Percentiles rank a stretch among this genome's conserved stretches.
These are phyloP conservation scores for Ephemerocybe angulata DNA, from an alignment of 768 basidiomycete species.

Conservation along the genomic window DNA sequence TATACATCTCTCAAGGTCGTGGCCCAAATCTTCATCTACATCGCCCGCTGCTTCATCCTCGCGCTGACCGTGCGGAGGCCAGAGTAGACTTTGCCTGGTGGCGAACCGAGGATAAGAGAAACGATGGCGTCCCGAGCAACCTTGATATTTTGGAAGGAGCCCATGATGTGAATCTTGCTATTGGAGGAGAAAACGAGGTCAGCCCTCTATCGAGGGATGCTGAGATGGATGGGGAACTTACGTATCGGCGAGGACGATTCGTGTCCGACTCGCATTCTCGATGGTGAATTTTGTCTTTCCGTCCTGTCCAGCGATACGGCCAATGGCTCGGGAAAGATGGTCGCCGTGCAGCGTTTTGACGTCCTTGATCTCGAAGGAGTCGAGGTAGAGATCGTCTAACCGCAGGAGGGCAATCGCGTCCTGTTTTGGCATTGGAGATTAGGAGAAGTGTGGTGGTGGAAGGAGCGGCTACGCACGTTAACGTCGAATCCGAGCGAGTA, in stretches of 20 bases:
- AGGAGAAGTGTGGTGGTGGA: neutral
- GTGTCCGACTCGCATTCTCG: slow-evolving; percentile 93
- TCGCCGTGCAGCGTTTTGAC: slow-evolving; percentile 98
- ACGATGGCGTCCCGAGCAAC: slow-evolving; percentile 95
- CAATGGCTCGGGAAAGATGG: slow-evolving; percentile 96
- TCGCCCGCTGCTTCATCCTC: slow-evolving; percentile 87
- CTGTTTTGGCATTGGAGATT: slow-evolving; percentile 35
- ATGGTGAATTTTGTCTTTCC: slow-evolving; percentile 99
- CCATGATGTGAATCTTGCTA: slow-evolving; percentile 98
- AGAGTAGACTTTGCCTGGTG: slow-evolving; percentile 92
- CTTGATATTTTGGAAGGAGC: slow-evolving; percentile 98
- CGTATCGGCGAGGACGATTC: slow-evolving; percentile 99
- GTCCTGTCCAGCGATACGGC: slow-evolving; percentile 98
- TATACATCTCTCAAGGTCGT: neutral
- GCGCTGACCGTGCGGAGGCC: slow-evolving; percentile 88
- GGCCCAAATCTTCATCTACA: slow-evolving; percentile 49
- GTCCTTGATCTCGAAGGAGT: slow-evolving; percentile 98
- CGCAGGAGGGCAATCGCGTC: slow-evolving; percentile 94
- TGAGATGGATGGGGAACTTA: slow-evolving; percentile 37
- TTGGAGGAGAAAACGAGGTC: neutral
- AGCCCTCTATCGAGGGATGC: slow-evolving; percentile 4
- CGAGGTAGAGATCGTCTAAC: slow-evolving; percentile 95
- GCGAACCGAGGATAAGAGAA: slow-evolving; percentile 90
- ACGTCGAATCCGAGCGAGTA: slow-evolving; percentile 94
- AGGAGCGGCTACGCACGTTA: slow-evolving; percentile 50